phyloP scores from a whole-genome alignment of 2,329 filamentous ascomycete genomes.

The Hymenoscyphus linearis region DNA sequence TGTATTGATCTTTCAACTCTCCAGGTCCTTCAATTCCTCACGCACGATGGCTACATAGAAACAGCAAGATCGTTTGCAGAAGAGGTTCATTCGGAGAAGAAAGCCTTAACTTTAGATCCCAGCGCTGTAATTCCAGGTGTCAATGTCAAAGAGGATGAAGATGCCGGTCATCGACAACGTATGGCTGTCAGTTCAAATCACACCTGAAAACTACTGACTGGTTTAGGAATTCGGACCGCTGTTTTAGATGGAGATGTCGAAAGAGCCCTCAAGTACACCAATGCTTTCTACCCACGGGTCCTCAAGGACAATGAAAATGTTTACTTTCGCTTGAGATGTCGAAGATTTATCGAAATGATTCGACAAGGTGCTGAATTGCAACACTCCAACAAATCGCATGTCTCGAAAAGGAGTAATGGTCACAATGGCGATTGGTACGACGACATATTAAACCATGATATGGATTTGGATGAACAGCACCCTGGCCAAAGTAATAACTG shows the following conservation, averaged over 20 bases:
- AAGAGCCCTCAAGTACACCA: slow-evolving; percentile 75
- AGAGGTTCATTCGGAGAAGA: slow-evolving; percentile 71
- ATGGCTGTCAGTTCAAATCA: slow-evolving; percentile 33
- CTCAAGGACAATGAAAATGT: slow-evolving; percentile 76
- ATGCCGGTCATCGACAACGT: slow-evolving; percentile 85
- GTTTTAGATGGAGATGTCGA: slow-evolving; percentile 93
- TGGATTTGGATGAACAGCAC: slow-evolving; percentile 51
- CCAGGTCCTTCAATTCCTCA: slow-evolving; percentile 73
- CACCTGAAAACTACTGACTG: slow-evolving; percentile 5
- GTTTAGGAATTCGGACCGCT: slow-evolving; percentile 74
- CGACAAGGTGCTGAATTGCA: slow-evolving; percentile 64
- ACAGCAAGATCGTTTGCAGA: slow-evolving; percentile 83
- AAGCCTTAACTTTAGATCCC: slow-evolving; percentile 58
- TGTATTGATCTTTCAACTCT: slow-evolving; percentile 4
- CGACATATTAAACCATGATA: slow-evolving; percentile 35
- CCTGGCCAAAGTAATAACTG: slow-evolving; percentile 34
- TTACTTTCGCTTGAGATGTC: slow-evolving; percentile 80
- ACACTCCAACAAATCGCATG: slow-evolving; percentile 22
- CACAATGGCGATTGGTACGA: slow-evolving; percentile 35
- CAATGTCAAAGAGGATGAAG: slow-evolving; percentile 72
- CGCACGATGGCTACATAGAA: slow-evolving; percentile 93
- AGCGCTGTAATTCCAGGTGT: slow-evolving; percentile 49
- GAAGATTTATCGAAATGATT: slow-evolving; percentile 95
- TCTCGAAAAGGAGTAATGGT: slow-evolving; percentile 35
- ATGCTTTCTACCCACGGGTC: slow-evolving; percentile 72